Conservation (phyloP, 1,139 yeast species). For the Candida sojae region DNA sequence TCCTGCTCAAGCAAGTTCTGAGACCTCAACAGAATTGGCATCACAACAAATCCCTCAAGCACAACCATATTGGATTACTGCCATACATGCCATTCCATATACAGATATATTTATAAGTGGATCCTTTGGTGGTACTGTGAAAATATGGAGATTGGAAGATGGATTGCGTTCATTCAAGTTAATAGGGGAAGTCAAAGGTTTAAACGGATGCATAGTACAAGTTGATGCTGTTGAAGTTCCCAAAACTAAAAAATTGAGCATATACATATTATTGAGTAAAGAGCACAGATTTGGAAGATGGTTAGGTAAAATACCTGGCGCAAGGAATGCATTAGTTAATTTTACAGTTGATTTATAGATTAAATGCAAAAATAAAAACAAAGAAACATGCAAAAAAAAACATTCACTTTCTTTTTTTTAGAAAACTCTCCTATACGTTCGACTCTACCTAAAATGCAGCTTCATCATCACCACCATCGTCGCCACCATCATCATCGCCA, state of each 20-base stretch:
- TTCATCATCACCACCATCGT: slow-evolving; percentile 82
- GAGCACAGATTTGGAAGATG: slow-evolving; percentile 91
- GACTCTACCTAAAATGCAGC: slow-evolving; percentile 68
- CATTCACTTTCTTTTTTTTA: too few relatives aligned
- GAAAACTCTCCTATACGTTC: too few relatives aligned
- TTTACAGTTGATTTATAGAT: slow-evolving; percentile 39
- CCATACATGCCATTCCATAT: slow-evolving; percentile 85
- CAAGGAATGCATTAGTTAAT: slow-evolving; percentile 43
- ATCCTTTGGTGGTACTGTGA: slow-evolving; percentile 77
- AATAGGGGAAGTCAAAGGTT: slow-evolving; percentile 55
- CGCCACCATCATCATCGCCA: slow-evolving; percentile 79
- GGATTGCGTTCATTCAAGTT: slow-evolving; percentile 60
- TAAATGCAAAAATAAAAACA: too few relatives aligned
- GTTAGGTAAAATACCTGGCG: slow-evolving; percentile 47
- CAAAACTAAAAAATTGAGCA: slow-evolving; percentile 48
- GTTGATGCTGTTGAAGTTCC: slow-evolving; percentile 67
- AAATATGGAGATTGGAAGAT: slow-evolving; percentile 70
- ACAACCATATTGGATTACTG: slow-evolving; percentile 85
- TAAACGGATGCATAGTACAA: slow-evolving; percentile 72
- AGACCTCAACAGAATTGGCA: slow-evolving; percentile 42
- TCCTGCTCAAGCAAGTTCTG: slow-evolving; percentile 68
- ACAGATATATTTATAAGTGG: slow-evolving; percentile 85
- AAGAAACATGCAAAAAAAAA: too few relatives aligned
- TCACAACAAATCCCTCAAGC: slow-evolving; percentile 61
- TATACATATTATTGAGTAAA: slow-evolving; percentile 71